These are phyloP conservation scores for Spergularia bocconei DNA, from an alignment of 148 eudicot genomes.

Conservation along the genomic window DNA sequence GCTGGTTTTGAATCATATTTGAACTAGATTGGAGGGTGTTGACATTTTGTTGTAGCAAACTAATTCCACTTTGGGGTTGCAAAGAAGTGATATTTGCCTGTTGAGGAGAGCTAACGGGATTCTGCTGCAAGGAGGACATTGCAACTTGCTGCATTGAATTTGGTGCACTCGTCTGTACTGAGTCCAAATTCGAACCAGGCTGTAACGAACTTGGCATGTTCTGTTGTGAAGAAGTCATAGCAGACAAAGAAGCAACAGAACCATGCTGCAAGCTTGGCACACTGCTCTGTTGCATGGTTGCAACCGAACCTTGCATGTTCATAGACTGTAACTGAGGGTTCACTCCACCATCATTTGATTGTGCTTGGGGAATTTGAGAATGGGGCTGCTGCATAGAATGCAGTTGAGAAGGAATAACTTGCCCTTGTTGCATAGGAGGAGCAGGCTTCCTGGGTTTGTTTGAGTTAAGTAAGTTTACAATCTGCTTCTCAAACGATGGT, in stretches of 20 bases:
- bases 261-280: conserved; percentile 54
- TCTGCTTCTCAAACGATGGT: conserved; percentile 71
- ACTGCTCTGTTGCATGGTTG: conserved; percentile 57
- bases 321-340: conserved; percentile 57
- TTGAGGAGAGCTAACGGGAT: conserved; percentile 59
- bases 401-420: conserved; percentile 51
- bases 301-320: conserved; percentile 56
- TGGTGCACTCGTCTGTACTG: conserved; percentile 57
- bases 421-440: conserved; percentile 64
- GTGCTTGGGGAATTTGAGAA: conserved; percentile 65
- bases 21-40: conserved; percentile 56
- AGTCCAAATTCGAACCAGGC: conserved; percentile 51
- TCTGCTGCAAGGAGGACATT: conserved; percentile 65
- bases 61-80: conserved; percentile 60
- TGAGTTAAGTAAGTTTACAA: conserved; percentile 47
- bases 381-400: conserved; percentile 64
- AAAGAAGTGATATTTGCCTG: conserved; percentile 51
- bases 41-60: conserved; percentile 48
- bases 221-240: conserved; percentile 56
- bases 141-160: conserved; percentile 68
- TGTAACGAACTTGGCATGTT: conserved; percentile 49
- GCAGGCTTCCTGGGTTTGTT: conserved; percentile 59
- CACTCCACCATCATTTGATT: conserved; percentile 55
- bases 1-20: conserved; percentile 63
- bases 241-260: conserved; percentile 54